phyloP scores from a whole-genome alignment of 192 early-diverging fungal species.

The Cladochytrium replicatum region DNA sequence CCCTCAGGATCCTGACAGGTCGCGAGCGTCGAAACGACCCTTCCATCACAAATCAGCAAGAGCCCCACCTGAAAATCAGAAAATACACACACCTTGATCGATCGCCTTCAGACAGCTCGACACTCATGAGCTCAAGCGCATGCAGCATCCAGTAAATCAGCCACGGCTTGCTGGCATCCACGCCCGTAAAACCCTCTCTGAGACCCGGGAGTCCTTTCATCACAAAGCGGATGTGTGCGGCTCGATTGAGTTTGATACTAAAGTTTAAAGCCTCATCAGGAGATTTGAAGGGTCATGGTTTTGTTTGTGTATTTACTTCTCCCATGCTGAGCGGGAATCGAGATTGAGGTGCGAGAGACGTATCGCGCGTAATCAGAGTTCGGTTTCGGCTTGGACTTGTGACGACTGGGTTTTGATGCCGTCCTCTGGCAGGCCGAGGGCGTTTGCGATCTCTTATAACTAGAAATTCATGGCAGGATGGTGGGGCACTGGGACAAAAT shows the following conservation, averaged over 20 bases:
- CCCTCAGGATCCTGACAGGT: conserved; percentile 60
- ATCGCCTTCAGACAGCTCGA: conserved; percentile 40
- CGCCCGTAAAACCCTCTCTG: conserved; percentile 40
- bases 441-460: too few relatives aligned
- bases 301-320: conserved; percentile 8
- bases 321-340: too few relatives aligned
- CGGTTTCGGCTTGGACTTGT: too few relatives aligned
- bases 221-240: conserved; percentile 50
- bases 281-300: neutral
- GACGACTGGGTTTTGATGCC: too few relatives aligned
- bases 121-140: conserved; percentile 65
- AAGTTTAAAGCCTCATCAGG: conserved; percentile 13
- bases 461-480: too few relatives aligned
- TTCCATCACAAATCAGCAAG: conserved; percentile 9
- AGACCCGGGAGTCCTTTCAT: conserved; percentile 36
- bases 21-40: conserved; percentile 49
- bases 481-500: too few relatives aligned
- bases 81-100: neutral
- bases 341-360: too few relatives aligned
- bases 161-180: conserved; percentile 89
- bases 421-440: too few relatives aligned
- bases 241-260: conserved; percentile 40
- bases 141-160: conserved; percentile 85
- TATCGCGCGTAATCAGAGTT: too few relatives aligned
- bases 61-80: conserved; percentile 1